Base-by-base conservation (phyloP, 2,329 filamentous ascomycete genomes). In the Myriangium duriaei region DNA sequence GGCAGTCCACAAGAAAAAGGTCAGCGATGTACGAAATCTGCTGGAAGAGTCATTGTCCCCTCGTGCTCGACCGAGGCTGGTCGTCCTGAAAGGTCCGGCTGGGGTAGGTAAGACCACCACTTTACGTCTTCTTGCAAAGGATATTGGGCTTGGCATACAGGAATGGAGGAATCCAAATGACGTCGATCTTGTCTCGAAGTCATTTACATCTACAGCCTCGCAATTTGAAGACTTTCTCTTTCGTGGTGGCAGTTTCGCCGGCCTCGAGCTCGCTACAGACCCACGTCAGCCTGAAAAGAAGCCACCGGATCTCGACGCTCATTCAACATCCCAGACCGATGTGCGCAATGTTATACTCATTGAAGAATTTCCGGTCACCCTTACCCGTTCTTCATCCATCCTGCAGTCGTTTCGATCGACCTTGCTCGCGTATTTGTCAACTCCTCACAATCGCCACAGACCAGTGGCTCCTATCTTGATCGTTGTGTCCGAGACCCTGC, bases 21-120 rank as follows among this genome's bases (percentile, higher is more conserved):
- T 96, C 4, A 63, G 74, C 2, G 87, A 96, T 60, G 87, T 96
- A 32, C 74, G 77, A 42, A 69, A 63, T 42, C 96, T 91, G 87
- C 63, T 98, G 21, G 74, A 81, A 30, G 74, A 79, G 52, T 82
- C 85, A 12, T 42, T 58, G 4, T 43, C 41, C 11, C 17, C 31
- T 17, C 61, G 54, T 32, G 56, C 58, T 39, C 59, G 57, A 38
- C 76, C 93, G 64, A 73, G 81, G 43, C 55, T 95, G 41, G 69
- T 95, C 41, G 68, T 98, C 17, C 66, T 98, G 30, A 94, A 92
- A 58, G 91, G 91, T 9, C 77, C 86, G 21, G 87, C 91, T 30
- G 91, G 91, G 13, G 82, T 83, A 21, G 91, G 85, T 18, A 98
- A 98, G 62, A 96, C 91, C 1, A 86, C 85, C 0, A 93, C 88